Evolutionary conservation across 805 yeast species (phyloP).

Genomic region (Ascoidea rubescens): DNA sequence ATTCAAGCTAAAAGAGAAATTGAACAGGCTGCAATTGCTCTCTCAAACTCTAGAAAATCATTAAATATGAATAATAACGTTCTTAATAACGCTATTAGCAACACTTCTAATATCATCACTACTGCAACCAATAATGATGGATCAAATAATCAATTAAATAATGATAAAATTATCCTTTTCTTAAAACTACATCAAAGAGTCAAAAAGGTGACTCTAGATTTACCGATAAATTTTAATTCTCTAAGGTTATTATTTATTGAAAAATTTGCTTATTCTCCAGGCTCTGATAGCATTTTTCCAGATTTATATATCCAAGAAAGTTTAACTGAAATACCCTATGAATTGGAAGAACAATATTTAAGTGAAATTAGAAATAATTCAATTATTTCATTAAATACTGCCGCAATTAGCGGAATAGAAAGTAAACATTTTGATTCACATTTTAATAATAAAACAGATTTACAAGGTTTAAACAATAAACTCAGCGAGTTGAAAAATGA

Average conservation of each 20-base stretch:
- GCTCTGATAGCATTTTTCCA: constrained; percentile 49
- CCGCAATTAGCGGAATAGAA: constrained; percentile 16
- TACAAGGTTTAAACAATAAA: constrained; percentile 10
- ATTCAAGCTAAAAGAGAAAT: background rate
- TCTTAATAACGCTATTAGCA: constrained; percentile 9
- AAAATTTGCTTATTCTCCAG: constrained; percentile 75
- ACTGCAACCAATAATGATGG: background rate
- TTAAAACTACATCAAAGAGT: constrained; percentile 38
- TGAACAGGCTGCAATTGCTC: background rate
- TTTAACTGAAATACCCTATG: constrained; percentile 49
- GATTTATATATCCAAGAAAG: constrained; percentile 62
- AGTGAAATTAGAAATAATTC: constrained; percentile 45
- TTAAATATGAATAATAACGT: background rate
- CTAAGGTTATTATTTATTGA: constrained; percentile 69
- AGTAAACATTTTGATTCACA: constrained; percentile 3
- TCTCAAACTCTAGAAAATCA: background rate
- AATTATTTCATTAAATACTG: constrained; percentile 43
- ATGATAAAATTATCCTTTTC: constrained; percentile 21
- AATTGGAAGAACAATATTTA: constrained; percentile 56
- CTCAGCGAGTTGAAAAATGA: constrained; percentile 15
- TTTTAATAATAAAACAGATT: constrained; percentile 4
- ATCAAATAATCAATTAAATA: background rate
- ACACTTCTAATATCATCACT: background rate
- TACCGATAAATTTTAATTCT: constrained; percentile 24
- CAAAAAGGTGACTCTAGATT: constrained; percentile 29